phyloP scores from a whole-genome alignment of 1,284 basidiomycete genomes.

The Neotropicomus parvogracilis region DNA sequence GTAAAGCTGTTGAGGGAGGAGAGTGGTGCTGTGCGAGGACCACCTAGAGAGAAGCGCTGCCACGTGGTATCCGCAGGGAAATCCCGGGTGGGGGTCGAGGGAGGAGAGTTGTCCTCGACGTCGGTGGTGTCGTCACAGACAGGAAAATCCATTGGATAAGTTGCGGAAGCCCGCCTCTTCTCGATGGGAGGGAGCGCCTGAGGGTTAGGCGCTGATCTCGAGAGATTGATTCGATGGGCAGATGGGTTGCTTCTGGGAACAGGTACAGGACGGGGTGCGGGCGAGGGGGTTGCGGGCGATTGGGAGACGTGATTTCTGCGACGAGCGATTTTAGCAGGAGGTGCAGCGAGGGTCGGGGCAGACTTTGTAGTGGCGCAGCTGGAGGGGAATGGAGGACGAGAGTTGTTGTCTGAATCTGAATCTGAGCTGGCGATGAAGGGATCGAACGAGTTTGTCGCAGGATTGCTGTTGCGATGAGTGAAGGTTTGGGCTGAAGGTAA shows the following conservation, averaged over 20 bases:
- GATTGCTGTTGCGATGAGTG: constrained; percentile 28
- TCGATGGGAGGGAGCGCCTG: constrained; percentile 17
- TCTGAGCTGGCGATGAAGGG: constrained; percentile 50
- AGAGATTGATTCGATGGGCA: constrained; percentile 35
- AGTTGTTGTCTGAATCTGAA: constrained; percentile 35
- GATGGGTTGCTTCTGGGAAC: constrained; percentile 48
- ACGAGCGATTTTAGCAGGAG: constrained; percentile 53
- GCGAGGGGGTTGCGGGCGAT: constrained; percentile 29
- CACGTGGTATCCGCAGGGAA: constrained; percentile 24
- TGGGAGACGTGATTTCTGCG: constrained; percentile 38
- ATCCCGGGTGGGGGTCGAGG: constrained; percentile 42
- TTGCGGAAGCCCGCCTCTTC: constrained; percentile 32
- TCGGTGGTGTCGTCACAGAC: constrained; percentile 68
- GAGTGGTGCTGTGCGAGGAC: constrained; percentile 51
- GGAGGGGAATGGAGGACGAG: constrained; percentile 17
- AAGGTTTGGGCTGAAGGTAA: constrained; percentile 33
- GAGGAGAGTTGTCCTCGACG: constrained; percentile 35
- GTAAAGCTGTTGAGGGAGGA: constrained; percentile 40
- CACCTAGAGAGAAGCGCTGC: constrained; percentile 37
- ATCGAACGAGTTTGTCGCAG: constrained; percentile 48
- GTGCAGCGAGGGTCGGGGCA: constrained; percentile 41
- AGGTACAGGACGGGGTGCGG: constrained; percentile 33
- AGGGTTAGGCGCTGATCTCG: constrained; percentile 30
- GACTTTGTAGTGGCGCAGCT: constrained; percentile 32
- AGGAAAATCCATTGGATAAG: constrained; percentile 44